A percentile compares a stretch with the other conserved stretches of the same genome.
Conservation (phyloP, 257 asterid species). For the Solanum rostratum region DNA sequence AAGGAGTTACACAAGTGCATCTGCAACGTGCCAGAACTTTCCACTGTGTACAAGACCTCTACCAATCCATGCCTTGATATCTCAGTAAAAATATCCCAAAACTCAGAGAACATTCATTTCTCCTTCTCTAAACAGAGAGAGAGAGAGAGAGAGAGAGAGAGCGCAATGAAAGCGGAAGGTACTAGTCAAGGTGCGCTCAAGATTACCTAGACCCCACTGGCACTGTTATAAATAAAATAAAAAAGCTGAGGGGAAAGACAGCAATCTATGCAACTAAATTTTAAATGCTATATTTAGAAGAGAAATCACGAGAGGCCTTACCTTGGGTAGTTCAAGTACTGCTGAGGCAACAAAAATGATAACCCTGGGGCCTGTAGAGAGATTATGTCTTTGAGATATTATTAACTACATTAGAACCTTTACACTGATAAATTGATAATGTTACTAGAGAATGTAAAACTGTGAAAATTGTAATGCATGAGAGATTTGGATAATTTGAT, state of each 20-base stretch:
- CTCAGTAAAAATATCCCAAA: not conserved
- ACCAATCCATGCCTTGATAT: not conserved
- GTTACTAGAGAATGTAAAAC: not conserved
- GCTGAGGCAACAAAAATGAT: conserved; percentile 76
- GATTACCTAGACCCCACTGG: not conserved
- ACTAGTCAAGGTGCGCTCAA: not conserved
- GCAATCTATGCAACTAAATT: not conserved
- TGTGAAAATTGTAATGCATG: not conserved
- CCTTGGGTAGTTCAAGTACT: conserved; percentile 77
- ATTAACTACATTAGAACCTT: conserved; percentile 16
- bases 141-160: not conserved
- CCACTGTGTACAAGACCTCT: not conserved
- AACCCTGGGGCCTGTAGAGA: conserved; percentile 96
- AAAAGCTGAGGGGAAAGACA: not conserved
- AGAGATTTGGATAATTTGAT: not conserved
- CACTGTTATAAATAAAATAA: not conserved
- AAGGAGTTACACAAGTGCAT: not conserved
- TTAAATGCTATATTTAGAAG: not conserved
- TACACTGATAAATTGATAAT: conserved; percentile 23
- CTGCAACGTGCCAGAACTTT: not conserved
- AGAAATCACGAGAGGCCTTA: conserved; percentile 8
- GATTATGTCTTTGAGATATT: conserved; percentile 27
- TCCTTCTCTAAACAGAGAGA: not conserved
- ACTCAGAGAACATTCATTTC: not conserved
- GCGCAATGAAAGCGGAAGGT: not conserved